Base-by-base conservation (phyloP, 2,329 filamentous ascomycete species). In the Exophiala dermatitidis region DNA sequence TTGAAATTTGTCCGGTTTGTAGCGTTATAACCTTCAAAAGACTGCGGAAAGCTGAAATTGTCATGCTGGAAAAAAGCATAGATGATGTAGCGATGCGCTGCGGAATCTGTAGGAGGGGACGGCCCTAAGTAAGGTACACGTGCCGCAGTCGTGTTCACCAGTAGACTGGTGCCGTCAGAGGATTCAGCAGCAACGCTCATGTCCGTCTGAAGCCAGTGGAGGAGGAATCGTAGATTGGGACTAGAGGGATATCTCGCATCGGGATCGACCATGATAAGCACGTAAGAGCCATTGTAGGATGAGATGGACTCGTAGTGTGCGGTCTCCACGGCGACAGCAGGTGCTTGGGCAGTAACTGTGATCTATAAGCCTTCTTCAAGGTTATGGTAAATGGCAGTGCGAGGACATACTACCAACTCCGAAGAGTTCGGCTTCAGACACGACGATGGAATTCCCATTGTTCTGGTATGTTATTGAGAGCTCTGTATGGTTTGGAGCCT, bases 181-280 rank as follows among this genome's bases (percentile, higher is more conserved):
- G 48, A 45, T 10, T 47, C 29, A 2, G 48, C 19, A 8, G 44
- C 53, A 4, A 47, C 37, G 12, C 48, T 60, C 52, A 60, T 43
- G 42, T 59, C 50, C 41, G 48, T 52, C 37, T 61, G 59, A 43
- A 59, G 46, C 59, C 59, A 61, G 33, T 61, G 59, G 3, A 61
- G 42, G 38, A 58, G 48, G 48, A 50, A 61, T 30, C 59, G 51
- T 29, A 45, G 36, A 8, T 34, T 48, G 5, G 57, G 59, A 45
- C 46, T 49, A 32, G 54, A 45, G 5, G 59, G 59, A 33, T 59
- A 61, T 50, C 50, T 52, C 5, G 59, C 59, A 33, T 61, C 59
- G 5, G 59, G 59, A 46, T 61, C 59, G 45, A 61, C 54, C 59
- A 61, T 61, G 12, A 61, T 26, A n/a, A 61, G 50, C 34, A 57